Conservation (phyloP, 2,329 filamentous ascomycete genomes). For the Ascochyta lentis region DNA sequence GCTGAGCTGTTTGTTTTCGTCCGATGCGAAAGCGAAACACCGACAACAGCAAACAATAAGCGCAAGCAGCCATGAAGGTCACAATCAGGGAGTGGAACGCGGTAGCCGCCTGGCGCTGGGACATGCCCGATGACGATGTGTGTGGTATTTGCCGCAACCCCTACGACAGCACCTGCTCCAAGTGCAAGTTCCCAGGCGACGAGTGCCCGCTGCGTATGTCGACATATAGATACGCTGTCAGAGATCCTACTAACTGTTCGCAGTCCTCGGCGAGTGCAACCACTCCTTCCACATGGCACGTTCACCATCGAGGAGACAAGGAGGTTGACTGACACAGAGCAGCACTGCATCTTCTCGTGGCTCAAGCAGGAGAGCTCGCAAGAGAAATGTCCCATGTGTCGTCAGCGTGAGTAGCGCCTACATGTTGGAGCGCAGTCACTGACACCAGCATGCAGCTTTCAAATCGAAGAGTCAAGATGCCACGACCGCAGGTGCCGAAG, state of each 20-base stretch:
- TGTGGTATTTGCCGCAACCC: slow-evolving; percentile 98
- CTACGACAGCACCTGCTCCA: slow-evolving; percentile 96
- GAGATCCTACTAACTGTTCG: slow-evolving; percentile 17
- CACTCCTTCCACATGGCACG: slow-evolving; percentile 96
- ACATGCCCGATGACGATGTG: slow-evolving; percentile 95
- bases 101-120: slow-evolving; percentile 96
- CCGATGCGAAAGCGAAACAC: slow-evolving; percentile 1
- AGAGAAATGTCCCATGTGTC: slow-evolving; percentile 96
- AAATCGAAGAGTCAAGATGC: slow-evolving; percentile 49
- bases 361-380: slow-evolving; percentile 93
- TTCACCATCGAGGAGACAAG: background rate
- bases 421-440: slow-evolving; percentile 9
- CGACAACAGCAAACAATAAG: slow-evolving; percentile 11
- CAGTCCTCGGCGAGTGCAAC: slow-evolving; percentile 94
- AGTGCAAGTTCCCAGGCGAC: slow-evolving; percentile 96
- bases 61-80: slow-evolving; percentile 76
- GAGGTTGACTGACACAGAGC: slow-evolving; percentile 9
- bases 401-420: slow-evolving; percentile 73
- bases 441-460: slow-evolving; percentile 39
- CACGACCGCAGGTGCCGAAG: slow-evolving; percentile 21
- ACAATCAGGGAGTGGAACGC: slow-evolving; percentile 92
- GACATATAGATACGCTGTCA: background rate
- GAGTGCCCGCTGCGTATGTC: slow-evolving; percentile 86
- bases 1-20: slow-evolving; percentile 34
- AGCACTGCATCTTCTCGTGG: slow-evolving; percentile 98